Percentiles rank a stretch among this genome's conserved stretches.
These are phyloP conservation scores for Diplodia intermedia DNA, from an alignment of 2,329 filamentous ascomycete genomes.

Conservation along the genomic window DNA sequence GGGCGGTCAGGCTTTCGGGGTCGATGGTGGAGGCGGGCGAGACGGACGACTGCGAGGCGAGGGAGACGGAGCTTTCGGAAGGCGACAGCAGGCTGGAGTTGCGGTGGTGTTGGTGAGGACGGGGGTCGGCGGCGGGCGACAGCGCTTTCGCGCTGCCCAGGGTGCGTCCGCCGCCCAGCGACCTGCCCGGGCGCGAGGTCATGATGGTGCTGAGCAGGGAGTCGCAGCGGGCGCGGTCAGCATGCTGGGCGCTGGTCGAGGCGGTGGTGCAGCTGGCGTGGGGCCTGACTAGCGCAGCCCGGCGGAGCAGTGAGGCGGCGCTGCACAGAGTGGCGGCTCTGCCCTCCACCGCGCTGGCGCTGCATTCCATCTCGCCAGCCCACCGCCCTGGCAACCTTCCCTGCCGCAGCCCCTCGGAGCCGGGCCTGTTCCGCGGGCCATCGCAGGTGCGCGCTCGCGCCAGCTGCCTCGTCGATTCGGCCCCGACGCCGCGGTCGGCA, in stretches of 20 bases:
- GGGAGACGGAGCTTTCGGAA: constrained; percentile 76
- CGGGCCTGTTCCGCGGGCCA: not conserved
- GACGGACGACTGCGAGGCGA: constrained; percentile 76
- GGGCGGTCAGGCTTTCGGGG: constrained; percentile 79
- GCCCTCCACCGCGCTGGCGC: not conserved
- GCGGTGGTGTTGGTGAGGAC: constrained; percentile 46
- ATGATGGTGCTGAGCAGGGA: constrained; percentile 55
- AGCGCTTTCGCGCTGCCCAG: constrained; percentile 86
- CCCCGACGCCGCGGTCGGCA: not conserved
- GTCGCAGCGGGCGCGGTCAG: constrained; percentile 30
- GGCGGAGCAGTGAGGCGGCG: constrained; percentile 28
- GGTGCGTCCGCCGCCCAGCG: constrained; percentile 87
- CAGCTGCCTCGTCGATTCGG: not conserved
- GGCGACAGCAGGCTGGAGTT: constrained; percentile 64
- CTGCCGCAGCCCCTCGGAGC: not conserved
- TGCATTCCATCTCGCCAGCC: not conserved
- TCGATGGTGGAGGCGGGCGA: constrained; percentile 74
- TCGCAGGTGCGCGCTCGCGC: not conserved
- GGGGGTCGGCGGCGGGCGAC: constrained; percentile 64
- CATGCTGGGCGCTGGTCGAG: constrained; percentile 31
- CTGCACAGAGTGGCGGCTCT: constrained; percentile 11
- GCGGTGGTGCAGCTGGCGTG: constrained; percentile 31
- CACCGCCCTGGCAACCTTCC: not conserved
- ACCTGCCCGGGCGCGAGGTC: constrained; percentile 72
- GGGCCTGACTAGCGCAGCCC: constrained; percentile 28